phyloP scores from a whole-genome alignment of 1,284 basidiomycete species.

The Sporisorium exsertum region DNA sequence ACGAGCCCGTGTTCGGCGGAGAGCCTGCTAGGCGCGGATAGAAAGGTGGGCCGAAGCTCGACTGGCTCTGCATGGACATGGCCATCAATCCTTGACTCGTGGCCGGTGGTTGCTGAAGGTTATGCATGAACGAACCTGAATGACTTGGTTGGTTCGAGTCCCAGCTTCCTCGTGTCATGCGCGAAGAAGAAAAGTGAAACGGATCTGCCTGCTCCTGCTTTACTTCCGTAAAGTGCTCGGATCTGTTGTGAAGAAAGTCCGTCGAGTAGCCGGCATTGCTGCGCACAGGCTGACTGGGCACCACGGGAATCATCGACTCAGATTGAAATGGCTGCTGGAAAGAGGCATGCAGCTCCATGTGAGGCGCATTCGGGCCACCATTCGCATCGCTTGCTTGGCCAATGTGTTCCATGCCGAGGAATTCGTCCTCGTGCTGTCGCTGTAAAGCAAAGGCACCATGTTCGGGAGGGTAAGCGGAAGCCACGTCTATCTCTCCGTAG shows the following conservation, averaged over 20 bases:
- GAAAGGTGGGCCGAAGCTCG: slow-evolving; percentile 18
- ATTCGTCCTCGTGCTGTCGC: slow-evolving; percentile 24
- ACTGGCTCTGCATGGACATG: slow-evolving; percentile 33
- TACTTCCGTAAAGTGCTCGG: slow-evolving; percentile 3
- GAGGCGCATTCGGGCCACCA: slow-evolving; percentile 5
- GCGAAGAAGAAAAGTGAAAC: slow-evolving; percentile 45
- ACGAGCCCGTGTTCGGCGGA: slow-evolving; percentile 46
- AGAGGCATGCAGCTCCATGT: slow-evolving; percentile 14
- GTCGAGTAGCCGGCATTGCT: slow-evolving; percentile 10
- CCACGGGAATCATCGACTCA: slow-evolving; percentile 17
- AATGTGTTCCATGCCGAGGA: slow-evolving; percentile 16
- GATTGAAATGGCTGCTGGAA: slow-evolving; percentile 26
- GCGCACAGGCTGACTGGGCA: slow-evolving; percentile 40
- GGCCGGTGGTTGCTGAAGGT: slow-evolving; percentile 36
- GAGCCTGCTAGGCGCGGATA: slow-evolving; percentile 28
- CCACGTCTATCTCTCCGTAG: slow-evolving; percentile 15
- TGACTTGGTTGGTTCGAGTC: slow-evolving; percentile 45
- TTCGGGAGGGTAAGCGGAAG: slow-evolving; percentile 7
- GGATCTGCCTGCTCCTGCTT: slow-evolving; percentile 37
- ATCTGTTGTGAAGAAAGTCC: slow-evolving; percentile 17
- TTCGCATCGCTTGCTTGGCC: slow-evolving; percentile 11
- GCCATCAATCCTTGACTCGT: slow-evolving; percentile 45
- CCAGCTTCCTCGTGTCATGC: slow-evolving; percentile 40
- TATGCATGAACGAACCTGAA: slow-evolving; percentile 17
- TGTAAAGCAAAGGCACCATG: slow-evolving; percentile 9